phyloP scores from a whole-genome alignment of 129 eudicot genomes.

The Flaveria robusta region DNA sequence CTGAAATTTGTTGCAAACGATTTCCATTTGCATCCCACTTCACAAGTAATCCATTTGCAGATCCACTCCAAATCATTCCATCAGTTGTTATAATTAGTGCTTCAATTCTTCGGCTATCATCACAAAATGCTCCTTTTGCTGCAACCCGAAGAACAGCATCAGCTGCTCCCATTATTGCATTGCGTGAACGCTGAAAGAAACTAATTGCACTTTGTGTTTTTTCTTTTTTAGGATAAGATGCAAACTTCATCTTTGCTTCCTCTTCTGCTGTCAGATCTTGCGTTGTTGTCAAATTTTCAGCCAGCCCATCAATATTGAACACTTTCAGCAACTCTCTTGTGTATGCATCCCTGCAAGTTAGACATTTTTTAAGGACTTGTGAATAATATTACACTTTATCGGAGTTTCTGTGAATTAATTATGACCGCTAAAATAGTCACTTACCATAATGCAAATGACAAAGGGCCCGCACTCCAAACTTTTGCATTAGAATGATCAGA shows the following conservation, averaged over 20 bases:
- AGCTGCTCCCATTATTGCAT: slow-evolving; percentile 95
- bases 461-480: slow-evolving; percentile 86
- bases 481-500: slow-evolving; percentile 75
- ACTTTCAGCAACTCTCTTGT: slow-evolving; percentile 84
- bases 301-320: slow-evolving; percentile 79
- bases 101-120: slow-evolving; percentile 74
- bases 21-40: slow-evolving; percentile 95
- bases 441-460: slow-evolving; percentile 87
- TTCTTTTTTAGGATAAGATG: slow-evolving; percentile 63
- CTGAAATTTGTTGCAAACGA: slow-evolving; percentile 67
- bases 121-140: slow-evolving; percentile 75
- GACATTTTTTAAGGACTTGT: slow-evolving; percentile 5
- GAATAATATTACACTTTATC: slow-evolving; percentile 5
- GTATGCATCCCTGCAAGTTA: slow-evolving; percentile 81
- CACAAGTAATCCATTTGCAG: slow-evolving; percentile 72
- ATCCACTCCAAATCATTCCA: slow-evolving; percentile 82
- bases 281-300: slow-evolving; percentile 61
- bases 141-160: slow-evolving; percentile 98
- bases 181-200: slow-evolving; percentile 95
- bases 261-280: slow-evolving; percentile 70
- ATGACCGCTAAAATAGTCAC: slow-evolving; percentile 22
- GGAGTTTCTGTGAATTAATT: background rate
- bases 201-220: slow-evolving; percentile 58
- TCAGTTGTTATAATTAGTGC: slow-evolving; percentile 61
- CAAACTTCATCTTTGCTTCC: slow-evolving; percentile 64